Percentiles rank a stretch among this genome's conserved stretches.
These are phyloP conservation scores for Trichophyton schoenleinii DNA, from an alignment of 2,329 filamentous ascomycete genomes.

Conservation along the genomic window DNA sequence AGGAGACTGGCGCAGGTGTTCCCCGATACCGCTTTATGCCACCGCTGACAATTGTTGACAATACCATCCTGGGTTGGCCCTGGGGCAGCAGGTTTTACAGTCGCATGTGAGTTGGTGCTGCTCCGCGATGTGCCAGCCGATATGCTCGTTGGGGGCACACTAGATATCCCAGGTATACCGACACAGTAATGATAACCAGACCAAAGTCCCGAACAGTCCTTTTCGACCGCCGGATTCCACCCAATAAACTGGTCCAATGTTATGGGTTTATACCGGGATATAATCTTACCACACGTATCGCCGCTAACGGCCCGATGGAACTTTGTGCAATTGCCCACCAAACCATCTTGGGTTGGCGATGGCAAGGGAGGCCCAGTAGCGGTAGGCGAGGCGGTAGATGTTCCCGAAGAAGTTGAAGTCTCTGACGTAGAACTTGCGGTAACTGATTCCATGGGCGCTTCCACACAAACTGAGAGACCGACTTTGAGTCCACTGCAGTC, in stretches of 20 bases:
- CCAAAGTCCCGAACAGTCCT: constrained; percentile 14
- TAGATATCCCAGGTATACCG: constrained; percentile 7
- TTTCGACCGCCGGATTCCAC: constrained; percentile 18
- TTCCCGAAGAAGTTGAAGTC: neutral
- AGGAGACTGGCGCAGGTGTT: neutral
- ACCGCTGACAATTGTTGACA: constrained; percentile 1
- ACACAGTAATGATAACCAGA: constrained; percentile 18
- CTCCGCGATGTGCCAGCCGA: neutral
- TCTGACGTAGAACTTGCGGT: neutral
- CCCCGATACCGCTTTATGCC: neutral
- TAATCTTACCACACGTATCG: neutral
- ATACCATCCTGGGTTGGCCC: constrained; percentile 7
- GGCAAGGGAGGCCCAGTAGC: neutral
- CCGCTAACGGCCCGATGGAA: neutral
- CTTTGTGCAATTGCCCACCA: neutral
- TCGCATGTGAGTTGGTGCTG: neutral
- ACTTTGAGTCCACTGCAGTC: constrained; percentile 4
- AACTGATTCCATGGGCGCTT: neutral
- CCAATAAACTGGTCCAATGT: constrained; percentile 11
- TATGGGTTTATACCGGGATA: neutral
- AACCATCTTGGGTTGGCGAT: neutral
- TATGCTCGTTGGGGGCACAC: neutral
- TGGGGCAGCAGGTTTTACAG: neutral
- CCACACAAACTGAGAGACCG: constrained; percentile 3
- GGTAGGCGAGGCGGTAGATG: neutral